Percentiles rank a stretch among this genome's conserved stretches.
phyloP scores from a whole-genome alignment of 768 basidiomycete genomes.

The Tylopilus rubrobrunneus region DNA sequence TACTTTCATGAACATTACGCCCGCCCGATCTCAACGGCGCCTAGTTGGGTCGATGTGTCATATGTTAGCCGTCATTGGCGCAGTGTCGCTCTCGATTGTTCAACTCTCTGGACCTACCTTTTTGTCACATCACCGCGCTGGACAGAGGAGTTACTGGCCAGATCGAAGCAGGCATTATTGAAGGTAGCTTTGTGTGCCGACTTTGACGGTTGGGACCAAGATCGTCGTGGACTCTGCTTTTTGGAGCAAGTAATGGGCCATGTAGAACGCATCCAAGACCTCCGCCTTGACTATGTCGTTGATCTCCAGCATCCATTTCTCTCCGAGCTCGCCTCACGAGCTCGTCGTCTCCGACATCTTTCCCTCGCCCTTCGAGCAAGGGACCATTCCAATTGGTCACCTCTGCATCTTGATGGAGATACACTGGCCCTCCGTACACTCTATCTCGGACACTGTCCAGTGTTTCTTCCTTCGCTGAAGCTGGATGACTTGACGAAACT shows the following conservation, averaged over 20 bases:
- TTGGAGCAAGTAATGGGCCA: neutral
- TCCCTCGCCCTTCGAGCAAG: neutral
- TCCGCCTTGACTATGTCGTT: neutral
- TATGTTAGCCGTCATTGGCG: too few relatives aligned
- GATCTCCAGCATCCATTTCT: too few relatives aligned
- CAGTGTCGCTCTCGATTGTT: conserved; percentile 34
- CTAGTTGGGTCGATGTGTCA: neutral
- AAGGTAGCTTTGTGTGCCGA: neutral
- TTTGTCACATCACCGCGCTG: conserved; percentile 31
- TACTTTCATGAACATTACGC: too few relatives aligned
- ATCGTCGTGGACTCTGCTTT: neutral
- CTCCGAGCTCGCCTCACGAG: neutral
- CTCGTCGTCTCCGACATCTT: neutral
- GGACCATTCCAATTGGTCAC: neutral
- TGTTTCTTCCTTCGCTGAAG: neutral
- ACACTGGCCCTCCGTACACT: neutral
- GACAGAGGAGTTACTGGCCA: conserved; percentile 39
- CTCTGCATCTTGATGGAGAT: neutral
- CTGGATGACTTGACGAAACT: neutral
- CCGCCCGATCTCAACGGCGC: too few relatives aligned
- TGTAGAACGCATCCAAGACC: conserved; percentile 1
- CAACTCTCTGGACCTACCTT: conserved; percentile 37
- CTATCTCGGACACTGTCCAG: neutral
- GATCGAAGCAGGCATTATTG: conserved; percentile 39
- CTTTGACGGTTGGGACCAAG: neutral